A percentile compares a stretch with the other conserved stretches of the same genome.
Evolutionary conservation across 2,329 filamentous ascomycete species (phyloP).

Genomic region (Fusarium sp.): DNA sequence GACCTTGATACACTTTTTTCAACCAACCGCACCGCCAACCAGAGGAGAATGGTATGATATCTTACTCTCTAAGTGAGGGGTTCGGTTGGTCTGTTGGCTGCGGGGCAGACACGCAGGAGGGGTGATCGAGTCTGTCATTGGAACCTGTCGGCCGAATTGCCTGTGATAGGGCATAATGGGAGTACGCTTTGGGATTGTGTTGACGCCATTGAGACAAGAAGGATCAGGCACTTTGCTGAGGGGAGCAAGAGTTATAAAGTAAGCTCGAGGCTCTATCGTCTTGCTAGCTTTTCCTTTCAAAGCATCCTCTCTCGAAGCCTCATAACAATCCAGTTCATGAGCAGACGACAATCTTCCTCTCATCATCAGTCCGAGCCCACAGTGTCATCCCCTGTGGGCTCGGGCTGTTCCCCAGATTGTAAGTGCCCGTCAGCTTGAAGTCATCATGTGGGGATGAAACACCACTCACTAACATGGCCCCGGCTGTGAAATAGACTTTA

Average conservation of each 20-base stretch:
- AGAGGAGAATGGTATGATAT: slow-evolving; percentile 15
- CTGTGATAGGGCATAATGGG: slow-evolving; percentile 3
- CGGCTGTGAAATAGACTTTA: slow-evolving; percentile 15
- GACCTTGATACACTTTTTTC: slow-evolving; percentile 34
- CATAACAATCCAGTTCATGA: slow-evolving; percentile 20
- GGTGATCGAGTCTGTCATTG: slow-evolving; percentile 9
- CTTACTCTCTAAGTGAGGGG: slow-evolving; percentile 14
- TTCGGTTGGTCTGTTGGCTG: neutral
- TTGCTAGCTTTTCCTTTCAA: neutral
- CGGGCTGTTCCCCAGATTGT: slow-evolving; percentile 25
- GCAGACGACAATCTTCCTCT: neutral
- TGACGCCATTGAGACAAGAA: slow-evolving; percentile 2
- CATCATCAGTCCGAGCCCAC: slow-evolving; percentile 25
- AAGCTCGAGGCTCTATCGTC: neutral
- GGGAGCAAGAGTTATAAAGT: slow-evolving; percentile 24
- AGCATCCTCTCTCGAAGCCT: neutral
- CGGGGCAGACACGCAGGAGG: neutral
- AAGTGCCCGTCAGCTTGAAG: slow-evolving; percentile 15
- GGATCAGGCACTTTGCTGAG: neutral
- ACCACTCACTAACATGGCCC: slow-evolving; percentile 2
- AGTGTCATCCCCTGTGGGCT: slow-evolving; percentile 9
- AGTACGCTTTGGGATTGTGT: slow-evolving; percentile 1
- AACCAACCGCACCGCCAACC: slow-evolving; percentile 28
- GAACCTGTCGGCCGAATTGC: slow-evolving; percentile 10
- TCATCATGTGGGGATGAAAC: slow-evolving; percentile 9